Base-by-base conservation (phyloP, 306 rosid species). In the Prunus mongolica region DNA sequence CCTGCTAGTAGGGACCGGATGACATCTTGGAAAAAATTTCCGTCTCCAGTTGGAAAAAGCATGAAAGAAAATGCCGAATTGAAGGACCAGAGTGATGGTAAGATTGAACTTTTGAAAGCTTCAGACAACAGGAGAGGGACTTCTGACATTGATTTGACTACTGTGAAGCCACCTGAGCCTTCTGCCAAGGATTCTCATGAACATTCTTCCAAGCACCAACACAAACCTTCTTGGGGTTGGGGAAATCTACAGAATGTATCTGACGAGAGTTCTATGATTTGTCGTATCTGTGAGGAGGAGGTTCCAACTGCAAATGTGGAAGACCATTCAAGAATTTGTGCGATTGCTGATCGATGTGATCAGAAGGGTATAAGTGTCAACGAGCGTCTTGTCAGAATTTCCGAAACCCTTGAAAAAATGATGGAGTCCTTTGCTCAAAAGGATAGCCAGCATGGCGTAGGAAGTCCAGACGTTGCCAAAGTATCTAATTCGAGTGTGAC, bases 231-330 rank as follows among this genome's bases (percentile, higher is more conserved):
- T 68, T 92, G 99, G 97, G 99, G 97, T 34, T 92, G 99, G 98
- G 97, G 93, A 6, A 91, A 92, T 80, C 96, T 81, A 76, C 97
- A 71, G 32, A 77, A 81, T 79, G 75, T 56, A 75, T 79, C 82
- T 75, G 97, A 92, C 28, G 99, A 92, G 51, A 87, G 77, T 83
- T 90, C 97, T 71, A 95, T 95, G 76, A 95, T 95, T 68, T 95
- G 99, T 84, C 99, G 99, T 74, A 95, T 95, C 83, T 95, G 99
- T 69, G 99, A 95, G 91, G 99, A 95, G 77, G 92, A 95, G 58
- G 97, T 95, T 83, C 93, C 97, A 51, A 95, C 99, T 78, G 82
- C 80, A 71, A 90, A 86, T 78, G 97, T 95, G 84, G 99, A 95
- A 86, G 97, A 95, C 62, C 99, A 95, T 87, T 95, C 91, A 55